These are phyloP conservation scores for Sarcodon sp. DNA, from an alignment of 768 basidiomycete genomes.

Conservation along the genomic window DNA sequence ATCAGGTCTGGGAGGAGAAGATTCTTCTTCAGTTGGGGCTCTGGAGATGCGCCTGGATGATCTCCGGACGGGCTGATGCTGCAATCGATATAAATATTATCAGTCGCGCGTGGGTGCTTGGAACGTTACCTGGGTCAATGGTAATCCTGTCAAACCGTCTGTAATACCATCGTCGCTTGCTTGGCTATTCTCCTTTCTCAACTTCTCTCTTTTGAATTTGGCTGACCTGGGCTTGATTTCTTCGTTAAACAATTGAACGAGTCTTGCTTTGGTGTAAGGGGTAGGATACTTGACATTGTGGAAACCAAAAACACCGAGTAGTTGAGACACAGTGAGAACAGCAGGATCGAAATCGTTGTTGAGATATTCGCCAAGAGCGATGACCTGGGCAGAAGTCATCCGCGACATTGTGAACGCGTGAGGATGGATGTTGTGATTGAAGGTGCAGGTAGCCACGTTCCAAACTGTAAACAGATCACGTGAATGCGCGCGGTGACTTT, in stretches of 20 bases:
- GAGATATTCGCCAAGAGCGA: constrained; percentile 66
- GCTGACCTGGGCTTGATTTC: constrained; percentile 50
- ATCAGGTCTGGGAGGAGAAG: constrained; percentile 26
- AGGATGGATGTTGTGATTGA: constrained; percentile 8
- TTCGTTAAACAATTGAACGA: constrained; percentile 67
- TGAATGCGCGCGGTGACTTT: background rate
- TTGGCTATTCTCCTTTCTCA: constrained; percentile 52
- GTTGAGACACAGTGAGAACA: constrained; percentile 66
- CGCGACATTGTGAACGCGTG: constrained; percentile 43
- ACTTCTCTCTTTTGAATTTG: constrained; percentile 49
- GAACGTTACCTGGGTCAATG: constrained; percentile 38
- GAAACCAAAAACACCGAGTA: constrained; percentile 64
- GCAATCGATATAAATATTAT: background rate
- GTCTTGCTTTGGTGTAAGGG: constrained; percentile 65
- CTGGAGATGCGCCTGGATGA: constrained; percentile 57
- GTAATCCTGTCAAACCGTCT: constrained; percentile 73
- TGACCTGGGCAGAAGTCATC: constrained; percentile 67
- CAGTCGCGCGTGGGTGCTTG: constrained; percentile 3
- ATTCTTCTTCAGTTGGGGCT: constrained; percentile 31
- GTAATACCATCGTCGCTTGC: constrained; percentile 77
- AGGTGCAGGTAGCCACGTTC: background rate
- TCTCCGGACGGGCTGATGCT: constrained; percentile 25
- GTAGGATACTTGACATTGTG: constrained; percentile 67
- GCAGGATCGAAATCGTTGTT: constrained; percentile 66
- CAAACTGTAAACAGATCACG: background rate